These are phyloP conservation scores for Phellopilus nigrolimitatus DNA, from an alignment of 1,284 basidiomycete genomes.

Conservation along the genomic window DNA sequence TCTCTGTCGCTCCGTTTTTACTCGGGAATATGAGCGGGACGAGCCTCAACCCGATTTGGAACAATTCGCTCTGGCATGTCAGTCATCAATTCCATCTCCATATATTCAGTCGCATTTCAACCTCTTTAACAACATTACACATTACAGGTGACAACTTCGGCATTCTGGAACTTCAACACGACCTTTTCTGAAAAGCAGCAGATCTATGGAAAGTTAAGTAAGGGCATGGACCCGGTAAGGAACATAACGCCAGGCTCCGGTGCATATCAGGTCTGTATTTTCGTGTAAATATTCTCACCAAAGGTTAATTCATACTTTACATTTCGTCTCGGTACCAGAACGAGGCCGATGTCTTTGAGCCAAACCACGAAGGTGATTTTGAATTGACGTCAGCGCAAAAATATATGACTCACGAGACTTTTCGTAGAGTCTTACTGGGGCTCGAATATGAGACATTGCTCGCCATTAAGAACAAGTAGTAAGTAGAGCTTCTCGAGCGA, in stretches of 20 bases:
- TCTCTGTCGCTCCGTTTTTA: slow-evolving; percentile 25
- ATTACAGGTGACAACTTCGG: slow-evolving; percentile 25
- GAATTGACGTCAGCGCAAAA: too few relatives aligned
- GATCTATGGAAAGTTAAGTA: slow-evolving; percentile 20
- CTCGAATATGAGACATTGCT: slow-evolving; percentile 2
- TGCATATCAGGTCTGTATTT: slow-evolving; percentile 3
- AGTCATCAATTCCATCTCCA: slow-evolving; percentile 21
- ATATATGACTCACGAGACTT: too few relatives aligned
- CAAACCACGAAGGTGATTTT: not conserved
- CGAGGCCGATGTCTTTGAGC: slow-evolving; percentile 8
- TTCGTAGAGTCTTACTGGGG: slow-evolving; percentile 3
- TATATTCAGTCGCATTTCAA: not conserved
- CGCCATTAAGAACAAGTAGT: slow-evolving; percentile 6
- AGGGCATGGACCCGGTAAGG: slow-evolving; percentile 23
- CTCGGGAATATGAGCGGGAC: slow-evolving; percentile 24
- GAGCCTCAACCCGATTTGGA: slow-evolving; percentile 33
- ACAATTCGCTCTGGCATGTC: slow-evolving; percentile 40
- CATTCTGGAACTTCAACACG: slow-evolving; percentile 26
- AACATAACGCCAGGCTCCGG: slow-evolving; percentile 29
- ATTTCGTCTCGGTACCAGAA: not conserved
- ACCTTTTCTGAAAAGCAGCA: slow-evolving; percentile 23
- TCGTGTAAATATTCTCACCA: not conserved
- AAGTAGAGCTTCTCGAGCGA: not conserved
- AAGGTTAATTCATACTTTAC: not conserved
- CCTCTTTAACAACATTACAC: too few relatives aligned